phyloP scores from a whole-genome alignment of 2,329 filamentous ascomycete genomes.

The Monilinia aucupariae region DNA sequence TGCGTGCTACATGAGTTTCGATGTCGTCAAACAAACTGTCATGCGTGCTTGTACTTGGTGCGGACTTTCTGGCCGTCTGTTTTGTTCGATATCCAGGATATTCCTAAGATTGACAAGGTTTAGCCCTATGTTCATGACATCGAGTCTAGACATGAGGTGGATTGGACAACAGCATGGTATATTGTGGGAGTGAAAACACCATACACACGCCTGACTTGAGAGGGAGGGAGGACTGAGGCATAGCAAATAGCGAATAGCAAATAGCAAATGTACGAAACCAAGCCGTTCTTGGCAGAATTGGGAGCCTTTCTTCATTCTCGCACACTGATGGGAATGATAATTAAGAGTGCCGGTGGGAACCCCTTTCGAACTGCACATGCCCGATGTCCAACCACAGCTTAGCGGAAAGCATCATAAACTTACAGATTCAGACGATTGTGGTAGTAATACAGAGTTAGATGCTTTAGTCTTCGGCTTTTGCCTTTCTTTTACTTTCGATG shows the following conservation, averaged over 20 bases:
- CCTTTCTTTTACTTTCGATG: neutral
- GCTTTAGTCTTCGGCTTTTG: neutral
- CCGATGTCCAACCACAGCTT: neutral
- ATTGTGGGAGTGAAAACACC: neutral
- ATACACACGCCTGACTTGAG: neutral
- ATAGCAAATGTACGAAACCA: neutral
- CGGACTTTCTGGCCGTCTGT: slow-evolving; percentile 18
- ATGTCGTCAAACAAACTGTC: slow-evolving; percentile 8
- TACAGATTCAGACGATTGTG: neutral
- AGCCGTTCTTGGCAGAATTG: neutral
- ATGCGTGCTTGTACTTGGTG: neutral
- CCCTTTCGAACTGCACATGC: neutral
- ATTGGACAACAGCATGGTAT: neutral
- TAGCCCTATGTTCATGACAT: neutral
- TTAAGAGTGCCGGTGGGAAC: too few relatives aligned
- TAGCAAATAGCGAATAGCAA: neutral
- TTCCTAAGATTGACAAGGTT: slow-evolving; percentile 2
- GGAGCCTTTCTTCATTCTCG: neutral
- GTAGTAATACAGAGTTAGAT: neutral
- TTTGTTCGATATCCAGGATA: slow-evolving; percentile 1
- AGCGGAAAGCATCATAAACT: neutral
- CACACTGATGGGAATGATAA: neutral
- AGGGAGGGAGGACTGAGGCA: neutral
- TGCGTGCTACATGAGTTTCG: neutral
- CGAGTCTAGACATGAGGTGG: neutral